Evolutionary conservation across 2,329 filamentous ascomycete species (phyloP), one percentile per base, ranked within the genome.

Genomic region (Thielaviopsis euricoi): DNA sequence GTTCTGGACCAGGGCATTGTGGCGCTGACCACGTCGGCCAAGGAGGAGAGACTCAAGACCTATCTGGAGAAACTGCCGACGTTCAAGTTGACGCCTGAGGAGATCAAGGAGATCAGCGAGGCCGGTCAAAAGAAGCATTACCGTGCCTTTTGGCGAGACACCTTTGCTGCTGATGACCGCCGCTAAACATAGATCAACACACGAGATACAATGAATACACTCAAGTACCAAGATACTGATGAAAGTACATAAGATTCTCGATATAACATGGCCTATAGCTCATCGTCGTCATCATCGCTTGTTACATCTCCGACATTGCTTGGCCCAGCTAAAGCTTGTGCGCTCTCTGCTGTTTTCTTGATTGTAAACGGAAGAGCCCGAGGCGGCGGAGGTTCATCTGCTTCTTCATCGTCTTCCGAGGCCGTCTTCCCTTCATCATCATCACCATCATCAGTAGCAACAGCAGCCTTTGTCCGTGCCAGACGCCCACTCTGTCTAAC

Each of bases 91-190:
- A 81, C 79, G 12, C 70, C 74, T 0, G 72, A 75, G 57, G 83
- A 86, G 67, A 70, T 85, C 13, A 67, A 74, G 52, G 73, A 77
- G 56, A 80, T 86, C 61, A 66, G 73, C 0, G 71, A 76, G 63
- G 64, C 75, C 40, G 83, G 83, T 1, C 71, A 71, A 62, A 65
- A 80, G 71, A 83, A 82, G 70, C 79, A 86, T 66, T 81, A 71
- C 64, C 74, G 82, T 33, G 76, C 69, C 0, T 86, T 80, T 66
- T 86, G 80, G 79, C 69, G 62, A 1, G 62, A 75, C 17, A 73
- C 72, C 59, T 83, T 81, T 66, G 74, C 67, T 10, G 67, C 67
- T 1, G 73, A 79, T 59, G 82, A 85, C 64, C 66, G 68, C 60
- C 69, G 71, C 19, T 78, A 68, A 64, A 21, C 25, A 4, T 17